phyloP scores from a whole-genome alignment of 257 asterid genomes.

The Ajuga chamaepitys region DNA sequence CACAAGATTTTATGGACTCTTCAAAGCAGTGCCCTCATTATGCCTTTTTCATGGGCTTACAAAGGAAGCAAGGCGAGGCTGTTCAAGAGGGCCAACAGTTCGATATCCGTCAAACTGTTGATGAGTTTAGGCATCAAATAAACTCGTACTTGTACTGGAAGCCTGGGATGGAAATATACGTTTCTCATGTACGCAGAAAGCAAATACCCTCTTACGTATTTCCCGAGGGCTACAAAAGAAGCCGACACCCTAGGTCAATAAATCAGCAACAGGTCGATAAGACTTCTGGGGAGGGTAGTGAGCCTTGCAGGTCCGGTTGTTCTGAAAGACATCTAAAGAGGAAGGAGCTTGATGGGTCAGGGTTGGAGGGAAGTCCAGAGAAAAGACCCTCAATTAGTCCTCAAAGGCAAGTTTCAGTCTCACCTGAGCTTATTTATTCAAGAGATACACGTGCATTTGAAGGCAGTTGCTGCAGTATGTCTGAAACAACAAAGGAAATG shows the following conservation, averaged over 20 bases:
- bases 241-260: slow-evolving; percentile 38
- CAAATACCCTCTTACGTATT: slow-evolving; percentile 78
- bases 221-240: slow-evolving; percentile 73
- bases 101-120: slow-evolving; percentile 91
- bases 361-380: slow-evolving; percentile 32
- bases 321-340: slow-evolving; percentile 44
- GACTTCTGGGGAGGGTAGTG: slow-evolving; percentile 29
- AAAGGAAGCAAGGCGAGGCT: slow-evolving; percentile 74
- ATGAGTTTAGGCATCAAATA: slow-evolving; percentile 80
- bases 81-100: slow-evolving; percentile 90
- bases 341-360: slow-evolving; percentile 42
- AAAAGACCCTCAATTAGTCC: slow-evolving; percentile 61
- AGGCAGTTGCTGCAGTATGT: slow-evolving; percentile 19
- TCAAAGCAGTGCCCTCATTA: slow-evolving; percentile 64
- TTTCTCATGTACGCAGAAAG: slow-evolving; percentile 86
- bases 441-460: slow-evolving; percentile 20
- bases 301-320: slow-evolving; percentile 33
- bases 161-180: slow-evolving; percentile 88
- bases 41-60: slow-evolving; percentile 89
- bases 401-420: slow-evolving; percentile 39
- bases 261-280: slow-evolving; percentile 41
- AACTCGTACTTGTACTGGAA: slow-evolving; percentile 71
- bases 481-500: slow-evolving; percentile 19
- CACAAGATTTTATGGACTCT: slow-evolving; percentile 62
- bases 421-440: slow-evolving; percentile 53